Base-by-base conservation (phyloP, 2,329 filamentous ascomycete genomes). In the Fusarium longipes region DNA sequence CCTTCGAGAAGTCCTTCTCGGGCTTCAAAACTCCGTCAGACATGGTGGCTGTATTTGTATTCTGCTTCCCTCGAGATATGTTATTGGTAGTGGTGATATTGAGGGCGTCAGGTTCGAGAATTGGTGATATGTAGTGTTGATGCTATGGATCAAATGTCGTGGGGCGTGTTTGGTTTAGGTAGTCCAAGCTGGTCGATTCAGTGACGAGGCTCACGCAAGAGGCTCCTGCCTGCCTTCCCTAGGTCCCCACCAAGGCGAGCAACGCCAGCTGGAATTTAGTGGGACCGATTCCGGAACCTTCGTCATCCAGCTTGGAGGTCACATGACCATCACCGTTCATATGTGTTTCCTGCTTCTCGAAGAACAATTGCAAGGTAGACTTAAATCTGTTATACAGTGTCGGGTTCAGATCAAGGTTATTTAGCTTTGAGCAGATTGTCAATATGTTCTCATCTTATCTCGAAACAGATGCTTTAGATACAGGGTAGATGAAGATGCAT, bases 1-100 rank as follows among this genome's bases (percentile, higher is more conserved):
- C 94, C 83, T 97, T 97, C 77, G 92, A 91, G 88, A 92, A 97
- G 89, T 99, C 96, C 91, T 97, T 97, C 86, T 99, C 96, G 77
- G 95, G 93, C 88, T 96, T 97, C 80, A 96, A 82, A 76, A 86
- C 82, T 81, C 89, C 89, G 82, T 93, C 92, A 76, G 93, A 91
- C 93, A 97, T 97, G 78, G 55, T 77, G 72, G 47, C 33, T 61
- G 40, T 52, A 32, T 36, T 40, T 30, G 38, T 33, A 45, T 44
- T 43, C 32, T 66, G 42, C 53, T 49, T 63, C 60, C 22, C 51
- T 56, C 38, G 29, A 40, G 20, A 52, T 42, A 10, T 27, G 45
- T 39, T 14, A 30, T 24, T 18, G 30, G 15, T 20, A 30, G 12
- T 44, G 9, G 18, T n/a, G 35, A 35, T 33, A 45, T 35, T 36